Conservation (phyloP, 169 alveolate species). For the Plasmodium sp. region DNA sequence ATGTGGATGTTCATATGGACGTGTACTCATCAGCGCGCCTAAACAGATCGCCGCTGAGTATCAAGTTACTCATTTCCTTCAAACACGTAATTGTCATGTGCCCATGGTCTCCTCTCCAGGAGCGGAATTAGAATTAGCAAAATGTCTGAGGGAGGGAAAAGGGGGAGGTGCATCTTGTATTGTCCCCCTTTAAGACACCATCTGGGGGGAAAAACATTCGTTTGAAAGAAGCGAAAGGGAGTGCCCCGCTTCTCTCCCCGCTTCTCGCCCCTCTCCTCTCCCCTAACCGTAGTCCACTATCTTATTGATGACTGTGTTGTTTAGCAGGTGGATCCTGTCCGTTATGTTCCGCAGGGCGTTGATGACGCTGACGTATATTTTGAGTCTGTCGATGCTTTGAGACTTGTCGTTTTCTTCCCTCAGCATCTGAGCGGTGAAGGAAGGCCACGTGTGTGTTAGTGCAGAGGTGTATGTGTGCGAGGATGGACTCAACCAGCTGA, state of each 20-base stretch:
- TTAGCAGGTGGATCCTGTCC: slow-evolving; percentile 55
- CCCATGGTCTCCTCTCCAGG: slow-evolving; percentile 71
- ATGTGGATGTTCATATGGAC: not conserved
- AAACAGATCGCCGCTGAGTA: not conserved
- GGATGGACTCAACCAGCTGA: not conserved
- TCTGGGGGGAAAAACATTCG: not conserved
- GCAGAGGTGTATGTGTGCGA: no score
- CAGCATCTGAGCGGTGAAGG: not conserved
- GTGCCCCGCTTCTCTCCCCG: not conserved
- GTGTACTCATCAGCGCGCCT: not conserved
- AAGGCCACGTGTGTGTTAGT: no score
- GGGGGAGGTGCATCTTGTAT: not conserved
- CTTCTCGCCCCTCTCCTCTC: not conserved
- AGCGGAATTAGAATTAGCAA: slow-evolving; percentile 57
- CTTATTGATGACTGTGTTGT: slow-evolving; percentile 58
- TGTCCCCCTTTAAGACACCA: not conserved
- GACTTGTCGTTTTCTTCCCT: slow-evolving; percentile 61
- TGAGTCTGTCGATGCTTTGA: slow-evolving; percentile 29
- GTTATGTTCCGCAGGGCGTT: slow-evolving; percentile 38
- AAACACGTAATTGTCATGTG: slow-evolving; percentile 25
- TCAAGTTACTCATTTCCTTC: slow-evolving; percentile 57
- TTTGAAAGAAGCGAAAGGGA: not conserved
- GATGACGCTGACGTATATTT: slow-evolving; percentile 42
- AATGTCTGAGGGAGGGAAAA: slow-evolving; percentile 17
- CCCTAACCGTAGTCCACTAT: slow-evolving; percentile 63